Conservation (phyloP, 306 rosid genomes). For the Sindora glabra region DNA sequence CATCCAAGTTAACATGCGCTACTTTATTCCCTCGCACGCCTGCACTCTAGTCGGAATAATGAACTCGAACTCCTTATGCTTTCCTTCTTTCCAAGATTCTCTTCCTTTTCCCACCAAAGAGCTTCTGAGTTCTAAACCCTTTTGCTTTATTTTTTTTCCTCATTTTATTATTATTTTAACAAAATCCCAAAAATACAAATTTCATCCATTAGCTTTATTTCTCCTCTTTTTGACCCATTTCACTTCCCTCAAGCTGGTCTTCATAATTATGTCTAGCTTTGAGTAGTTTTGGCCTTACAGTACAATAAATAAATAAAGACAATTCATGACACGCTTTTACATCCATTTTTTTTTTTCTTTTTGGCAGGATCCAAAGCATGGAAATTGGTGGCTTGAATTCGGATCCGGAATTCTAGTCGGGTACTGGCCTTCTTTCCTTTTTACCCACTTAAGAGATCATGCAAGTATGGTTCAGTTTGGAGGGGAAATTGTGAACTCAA, state of each 20-base stretch:
- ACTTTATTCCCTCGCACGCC: conserved; percentile 29
- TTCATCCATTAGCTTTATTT: conserved; percentile 8
- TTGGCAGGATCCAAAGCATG: conserved; percentile 84
- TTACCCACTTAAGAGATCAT: conserved; percentile 65
- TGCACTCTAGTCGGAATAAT: conserved; percentile 32
- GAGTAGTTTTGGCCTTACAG: conserved; percentile 11
- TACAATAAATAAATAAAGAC: conserved; percentile 4
- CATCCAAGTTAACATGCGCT: conserved; percentile 11
- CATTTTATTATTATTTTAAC: conserved; percentile 15
- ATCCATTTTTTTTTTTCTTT: neutral
- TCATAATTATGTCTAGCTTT: conserved; percentile 41
- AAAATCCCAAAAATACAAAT: neutral
- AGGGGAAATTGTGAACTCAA: conserved; percentile 80
- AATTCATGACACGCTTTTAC: neutral
- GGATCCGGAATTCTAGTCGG: conserved; percentile 74
- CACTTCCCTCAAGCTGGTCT: conserved; percentile 19
- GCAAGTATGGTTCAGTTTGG: conserved; percentile 96
- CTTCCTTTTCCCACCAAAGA: conserved; percentile 36
- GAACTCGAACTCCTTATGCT: conserved; percentile 36
- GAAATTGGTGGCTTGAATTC: conserved; percentile 94
- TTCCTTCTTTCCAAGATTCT: conserved; percentile 61
- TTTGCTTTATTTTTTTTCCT: neutral
- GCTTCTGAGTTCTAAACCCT: conserved; percentile 22
- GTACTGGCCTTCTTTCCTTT: conserved; percentile 87
- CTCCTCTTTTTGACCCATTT: conserved; percentile 30